A percentile compares a stretch with the other conserved stretches of the same genome.
Conservation (phyloP, 345 rosid genomes). For the Salix caprea region DNA sequence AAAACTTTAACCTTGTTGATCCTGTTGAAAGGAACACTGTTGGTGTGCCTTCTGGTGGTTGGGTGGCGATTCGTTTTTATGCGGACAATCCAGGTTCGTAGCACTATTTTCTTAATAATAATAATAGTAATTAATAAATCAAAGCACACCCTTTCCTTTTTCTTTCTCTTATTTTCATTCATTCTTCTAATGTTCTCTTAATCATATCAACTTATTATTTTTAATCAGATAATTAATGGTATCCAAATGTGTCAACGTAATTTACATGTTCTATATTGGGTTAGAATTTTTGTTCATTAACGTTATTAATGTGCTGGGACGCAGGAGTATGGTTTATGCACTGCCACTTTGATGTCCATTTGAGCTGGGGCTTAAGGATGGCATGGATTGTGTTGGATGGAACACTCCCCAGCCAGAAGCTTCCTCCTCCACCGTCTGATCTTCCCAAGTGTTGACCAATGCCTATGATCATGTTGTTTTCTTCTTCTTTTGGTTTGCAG, state of each 20-base stretch:
- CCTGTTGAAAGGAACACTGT: conserved; percentile 72
- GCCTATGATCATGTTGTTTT: neutral
- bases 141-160: neutral
- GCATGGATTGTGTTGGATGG: conserved; percentile 9
- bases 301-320: neutral
- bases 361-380: conserved; percentile 11
- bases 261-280: no score
- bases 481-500: neutral
- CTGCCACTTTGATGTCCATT: conserved; percentile 10
- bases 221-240: no score
- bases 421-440: conserved; percentile 11
- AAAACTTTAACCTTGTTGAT: conserved; percentile 57
- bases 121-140: no score
- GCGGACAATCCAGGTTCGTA: conserved; percentile 73
- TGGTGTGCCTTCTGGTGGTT: conserved; percentile 64
- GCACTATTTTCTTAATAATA: no score
- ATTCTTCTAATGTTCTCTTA: no score
- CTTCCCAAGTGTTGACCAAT: conserved; percentile 15
- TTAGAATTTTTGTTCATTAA: no score
- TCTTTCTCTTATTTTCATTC: no score
- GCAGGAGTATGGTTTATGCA: conserved; percentile 20
- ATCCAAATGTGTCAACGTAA: no score
- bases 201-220: no score
- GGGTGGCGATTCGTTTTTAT: conserved; percentile 66
- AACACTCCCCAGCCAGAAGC: conserved; percentile 14